Percentiles rank a stretch among this genome's conserved stretches.
Evolutionary conservation across 305 asterid species (phyloP).

Genomic region (Solanum hybrid): DNA sequence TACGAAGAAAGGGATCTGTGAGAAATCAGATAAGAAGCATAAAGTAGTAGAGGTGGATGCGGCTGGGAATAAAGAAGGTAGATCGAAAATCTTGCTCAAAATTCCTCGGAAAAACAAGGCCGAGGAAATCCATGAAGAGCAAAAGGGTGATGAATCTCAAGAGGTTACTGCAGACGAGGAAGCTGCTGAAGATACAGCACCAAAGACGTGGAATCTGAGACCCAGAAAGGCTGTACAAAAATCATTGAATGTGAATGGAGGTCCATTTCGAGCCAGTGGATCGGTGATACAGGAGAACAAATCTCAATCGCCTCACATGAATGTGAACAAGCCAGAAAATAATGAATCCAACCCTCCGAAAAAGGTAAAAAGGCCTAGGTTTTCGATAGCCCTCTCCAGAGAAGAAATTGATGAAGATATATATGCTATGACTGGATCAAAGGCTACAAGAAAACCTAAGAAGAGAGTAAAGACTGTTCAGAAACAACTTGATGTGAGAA

Average conservation of each 20-base stretch:
- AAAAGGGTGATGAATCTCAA: slow-evolving; percentile 16
- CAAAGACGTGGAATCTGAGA: slow-evolving; percentile 83
- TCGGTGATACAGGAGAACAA: slow-evolving; percentile 22
- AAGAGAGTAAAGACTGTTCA: slow-evolving; percentile 43
- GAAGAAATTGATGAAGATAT: slow-evolving; percentile 82
- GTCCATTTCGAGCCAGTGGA: slow-evolving; percentile 14
- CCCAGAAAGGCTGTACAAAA: slow-evolving; percentile 56
- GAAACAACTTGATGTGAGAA: slow-evolving; percentile 52
- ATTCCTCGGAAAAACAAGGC: slow-evolving; percentile 5
- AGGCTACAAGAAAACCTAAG: slow-evolving; percentile 69
- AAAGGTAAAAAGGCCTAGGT: slow-evolving; percentile 41
- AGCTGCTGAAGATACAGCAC: slow-evolving; percentile 23
- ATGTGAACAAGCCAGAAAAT: slow-evolving; percentile 20
- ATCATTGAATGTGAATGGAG: slow-evolving; percentile 38
- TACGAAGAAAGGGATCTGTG: slow-evolving; percentile 13
- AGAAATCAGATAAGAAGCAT: slow-evolving; percentile 29
- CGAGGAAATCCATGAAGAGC: slow-evolving; percentile 9
- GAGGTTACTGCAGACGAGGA: slow-evolving; percentile 21
- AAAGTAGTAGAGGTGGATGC: slow-evolving; percentile 22
- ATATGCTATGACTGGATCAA: slow-evolving; percentile 52
- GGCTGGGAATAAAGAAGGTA: slow-evolving; percentile 15
- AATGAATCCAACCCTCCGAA: slow-evolving; percentile 21
- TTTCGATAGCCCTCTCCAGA: slow-evolving; percentile 35
- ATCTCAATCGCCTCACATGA: slow-evolving; percentile 32
- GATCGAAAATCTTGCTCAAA: slow-evolving; percentile 39